These are phyloP conservation scores for Pelargonium fulgidum DNA, from an alignment of 441 rosid species.

Conservation along the genomic window DNA sequence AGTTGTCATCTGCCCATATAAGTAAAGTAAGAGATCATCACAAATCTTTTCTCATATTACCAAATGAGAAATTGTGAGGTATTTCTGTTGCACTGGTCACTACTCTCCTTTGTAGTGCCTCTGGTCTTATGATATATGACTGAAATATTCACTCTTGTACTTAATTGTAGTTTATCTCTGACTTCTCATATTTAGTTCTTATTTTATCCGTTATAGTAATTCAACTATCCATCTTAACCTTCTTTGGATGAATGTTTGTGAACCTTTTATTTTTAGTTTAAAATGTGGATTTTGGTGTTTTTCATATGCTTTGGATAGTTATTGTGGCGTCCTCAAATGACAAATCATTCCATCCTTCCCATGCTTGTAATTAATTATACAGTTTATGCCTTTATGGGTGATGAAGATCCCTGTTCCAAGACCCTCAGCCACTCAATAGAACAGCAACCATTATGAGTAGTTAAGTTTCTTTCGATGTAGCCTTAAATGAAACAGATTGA, in stretches of 20 bases:
- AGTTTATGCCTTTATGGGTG: background rate
- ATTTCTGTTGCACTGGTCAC: no score
- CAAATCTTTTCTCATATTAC: no score
- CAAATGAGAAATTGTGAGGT: no score
- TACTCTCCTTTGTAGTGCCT: no score
- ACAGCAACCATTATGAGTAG: background rate
- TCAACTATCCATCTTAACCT: background rate
- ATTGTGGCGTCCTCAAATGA: background rate
- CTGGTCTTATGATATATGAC: background rate
- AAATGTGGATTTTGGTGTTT: slow-evolving; percentile 1
- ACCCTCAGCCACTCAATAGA: background rate
- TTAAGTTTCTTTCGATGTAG: background rate
- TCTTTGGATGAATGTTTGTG: background rate
- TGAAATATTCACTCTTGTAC: background rate
- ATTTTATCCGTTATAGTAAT: background rate
- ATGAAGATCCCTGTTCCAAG: background rate
- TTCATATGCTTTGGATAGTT: background rate
- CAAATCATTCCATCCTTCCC: background rate
- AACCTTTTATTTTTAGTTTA: background rate
- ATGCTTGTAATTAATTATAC: background rate
- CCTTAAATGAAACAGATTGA: background rate
- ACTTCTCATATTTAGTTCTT: background rate
- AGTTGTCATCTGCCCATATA: background rate
- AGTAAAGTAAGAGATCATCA: no score
- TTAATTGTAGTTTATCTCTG: background rate